Evolutionary conservation across 208 protist genomes (phyloP).

Genomic region (Wallacemonas sp.): DNA sequence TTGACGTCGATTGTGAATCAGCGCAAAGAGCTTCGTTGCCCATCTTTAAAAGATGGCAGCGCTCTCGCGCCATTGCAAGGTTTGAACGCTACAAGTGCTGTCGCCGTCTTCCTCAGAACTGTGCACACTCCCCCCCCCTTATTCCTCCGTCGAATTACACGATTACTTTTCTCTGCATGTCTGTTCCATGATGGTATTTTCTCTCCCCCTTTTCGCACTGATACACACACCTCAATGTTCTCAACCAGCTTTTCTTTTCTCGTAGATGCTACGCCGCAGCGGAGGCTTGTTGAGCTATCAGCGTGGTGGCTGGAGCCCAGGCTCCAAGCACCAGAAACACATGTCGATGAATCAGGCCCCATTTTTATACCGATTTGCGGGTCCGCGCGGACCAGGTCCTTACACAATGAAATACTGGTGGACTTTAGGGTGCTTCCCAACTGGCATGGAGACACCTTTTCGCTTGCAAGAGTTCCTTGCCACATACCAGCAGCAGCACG

Average conservation of each 20-base stretch:
- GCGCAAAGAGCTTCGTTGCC: too few relatives aligned
- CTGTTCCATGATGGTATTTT: too few relatives aligned
- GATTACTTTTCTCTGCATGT: too few relatives aligned
- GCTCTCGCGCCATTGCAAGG: too few relatives aligned
- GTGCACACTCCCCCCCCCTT: background rate
- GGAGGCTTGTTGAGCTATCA: conserved; percentile 56
- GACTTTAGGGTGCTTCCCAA: conserved; percentile 89
- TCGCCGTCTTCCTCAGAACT: background rate
- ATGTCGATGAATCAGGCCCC: conserved; percentile 81
- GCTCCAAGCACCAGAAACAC: conserved; percentile 90
- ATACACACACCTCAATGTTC: too few relatives aligned
- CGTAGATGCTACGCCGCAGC: conserved; percentile 1
- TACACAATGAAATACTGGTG: conserved; percentile 93
- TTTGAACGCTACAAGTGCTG: too few relatives aligned
- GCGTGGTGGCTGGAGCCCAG: conserved; percentile 77
- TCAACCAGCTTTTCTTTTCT: background rate
- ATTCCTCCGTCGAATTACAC: too few relatives aligned
- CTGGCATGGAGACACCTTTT: conserved; percentile 76
- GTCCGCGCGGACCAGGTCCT: conserved; percentile 72
- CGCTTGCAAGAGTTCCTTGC: conserved; percentile 81
- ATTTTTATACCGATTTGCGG: conserved; percentile 86
- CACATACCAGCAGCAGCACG: conserved; percentile 78
- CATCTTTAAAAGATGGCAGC: too few relatives aligned
- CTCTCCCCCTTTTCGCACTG: too few relatives aligned
- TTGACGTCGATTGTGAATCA: too few relatives aligned